A percentile compares a stretch with the other conserved stretches of the same genome.
These are phyloP conservation scores for Calocybe indica DNA, from an alignment of 768 basidiomycete genomes.

Conservation along the genomic window DNA sequence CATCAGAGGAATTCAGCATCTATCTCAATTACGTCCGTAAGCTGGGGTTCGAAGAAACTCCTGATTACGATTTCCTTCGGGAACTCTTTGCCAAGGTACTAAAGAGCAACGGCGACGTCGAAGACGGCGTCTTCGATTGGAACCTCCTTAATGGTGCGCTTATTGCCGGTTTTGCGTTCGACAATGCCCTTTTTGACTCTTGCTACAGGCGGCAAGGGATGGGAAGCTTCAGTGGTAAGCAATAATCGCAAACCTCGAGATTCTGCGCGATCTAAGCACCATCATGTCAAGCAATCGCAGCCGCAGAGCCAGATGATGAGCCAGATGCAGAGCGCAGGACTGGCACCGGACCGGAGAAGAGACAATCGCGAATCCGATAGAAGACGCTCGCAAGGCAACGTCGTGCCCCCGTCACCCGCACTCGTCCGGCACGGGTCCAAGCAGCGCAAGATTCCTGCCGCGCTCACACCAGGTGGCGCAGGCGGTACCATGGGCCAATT, in stretches of 20 bases:
- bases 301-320: slow-evolving; percentile 56
- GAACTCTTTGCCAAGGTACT: slow-evolving; percentile 93
- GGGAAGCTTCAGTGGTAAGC: slow-evolving; percentile 80
- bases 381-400: slow-evolving; percentile 52
- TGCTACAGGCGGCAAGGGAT: slow-evolving; percentile 77
- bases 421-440: slow-evolving; percentile 75
- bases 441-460: slow-evolving; percentile 55
- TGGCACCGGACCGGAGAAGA: slow-evolving; percentile 51
- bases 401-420: slow-evolving; percentile 71
- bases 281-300: slow-evolving; percentile 29
- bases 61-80: slow-evolving; percentile 96
- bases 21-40: slow-evolving; percentile 99
- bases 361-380: slow-evolving; percentile 59
- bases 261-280: slow-evolving; percentile 2
- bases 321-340: slow-evolving; percentile 54
- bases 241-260: neutral
- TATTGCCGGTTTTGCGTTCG: neutral
- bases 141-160: slow-evolving; percentile 76
- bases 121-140: slow-evolving; percentile 97
- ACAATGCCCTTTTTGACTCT: slow-evolving; percentile 2
- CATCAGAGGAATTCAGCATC: slow-evolving; percentile 92
- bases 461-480: slow-evolving; percentile 51
- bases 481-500: slow-evolving; percentile 53
- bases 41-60: slow-evolving; percentile 97
- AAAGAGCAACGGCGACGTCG: slow-evolving; percentile 84